Base-by-base conservation (phyloP, 805 yeast genomes). In the Candida boleticola region DNA sequence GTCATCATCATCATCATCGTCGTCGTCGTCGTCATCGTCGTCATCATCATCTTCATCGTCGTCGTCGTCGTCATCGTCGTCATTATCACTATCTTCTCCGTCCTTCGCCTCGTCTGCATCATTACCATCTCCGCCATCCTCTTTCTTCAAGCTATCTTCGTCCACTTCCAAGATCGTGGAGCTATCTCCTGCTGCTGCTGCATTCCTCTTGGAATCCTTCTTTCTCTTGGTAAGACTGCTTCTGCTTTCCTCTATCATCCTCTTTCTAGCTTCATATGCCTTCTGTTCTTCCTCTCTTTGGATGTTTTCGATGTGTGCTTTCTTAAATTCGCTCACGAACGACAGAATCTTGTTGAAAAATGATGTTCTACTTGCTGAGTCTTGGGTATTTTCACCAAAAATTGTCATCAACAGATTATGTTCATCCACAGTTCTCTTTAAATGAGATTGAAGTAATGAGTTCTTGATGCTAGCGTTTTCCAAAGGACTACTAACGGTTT, bases 361-460 rank as follows among this genome's bases (percentile, higher is more conserved):
- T 0, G 81, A 66, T 45, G 79, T 77, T 41, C 83, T 76, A 14
- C 90, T 77, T 49, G 73, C 70, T 29, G 76, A 68, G 60, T 92
- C 97, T 6, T 60, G 64, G 1, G 85, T 74, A 58, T 88, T 95
- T 63, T 93, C 99, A n/a, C 97, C 98, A 58, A 87, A 93, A 52
- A 77, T 81, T 48, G 74, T 74, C 95, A 93, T 84, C 48, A 89
- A 68, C 26, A 75, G 71, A 40, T 79, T 79, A 56, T 85, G 86
- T 45, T 84, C 88, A 34, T 76, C 68, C 42, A 82, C 63, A 0
- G 92, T 80, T 19, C 79, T 64, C 42, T 73, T 74, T 22, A 83
- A 69, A 49, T 85, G 90, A 41, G 80, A 79, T 36, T 76, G 75
- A 33, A 93, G 63, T 30, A 83, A 65, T 16, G 79, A 79, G 39